Evolutionary conservation across 352 stramenopile species (phyloP), one percentile per base, ranked within the genome.

Genomic region (Aphanomyces astaci): DNA sequence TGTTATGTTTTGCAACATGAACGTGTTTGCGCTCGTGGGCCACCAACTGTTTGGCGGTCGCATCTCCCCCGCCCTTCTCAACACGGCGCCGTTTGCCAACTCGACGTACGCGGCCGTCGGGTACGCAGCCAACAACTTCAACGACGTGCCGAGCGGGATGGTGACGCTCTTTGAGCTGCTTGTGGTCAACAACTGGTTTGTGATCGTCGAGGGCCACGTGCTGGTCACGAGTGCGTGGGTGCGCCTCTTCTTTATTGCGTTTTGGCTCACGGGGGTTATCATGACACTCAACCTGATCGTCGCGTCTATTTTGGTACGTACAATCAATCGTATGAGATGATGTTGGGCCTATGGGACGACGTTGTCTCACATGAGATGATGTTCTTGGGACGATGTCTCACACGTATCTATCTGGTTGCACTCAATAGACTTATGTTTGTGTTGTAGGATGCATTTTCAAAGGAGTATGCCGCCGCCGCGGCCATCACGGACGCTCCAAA

Each of bases 61-160:
- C 30, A 77, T 94, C 31, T 46, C 73, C 2, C 67, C 78, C 15
- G 74, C 75, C 25, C 13, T 39, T 17, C 48, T 73, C 24, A 75
- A 86, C 17, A 40, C 51, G 22, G 63, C 71, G 10, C 40, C 59
- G 0, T 69, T 90, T 25, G 69, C 66, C 0, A 63, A 52, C 5
- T 83, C 76, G 51, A 65, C 75, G 13, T 93, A 80, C 54, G 78
- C 75, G 2, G 71, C 75, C 3, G 65, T 62, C 3, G 79, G 84
- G 43, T 93, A 88, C 56, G 84, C 78, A 52, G 72, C 77, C 62
- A 87, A 89, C 76, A 93, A 91, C 69, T 93, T 92, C 59, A 89
- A 93, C 73, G 81, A 89, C 64, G 78, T 87, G 57, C 67, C 76
- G 24, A 82, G 74, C 0, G 78, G 76, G 1, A 66, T 90, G 33